Conservation (phyloP, 345 rosid genomes). For the Excoecaria agallocha region DNA sequence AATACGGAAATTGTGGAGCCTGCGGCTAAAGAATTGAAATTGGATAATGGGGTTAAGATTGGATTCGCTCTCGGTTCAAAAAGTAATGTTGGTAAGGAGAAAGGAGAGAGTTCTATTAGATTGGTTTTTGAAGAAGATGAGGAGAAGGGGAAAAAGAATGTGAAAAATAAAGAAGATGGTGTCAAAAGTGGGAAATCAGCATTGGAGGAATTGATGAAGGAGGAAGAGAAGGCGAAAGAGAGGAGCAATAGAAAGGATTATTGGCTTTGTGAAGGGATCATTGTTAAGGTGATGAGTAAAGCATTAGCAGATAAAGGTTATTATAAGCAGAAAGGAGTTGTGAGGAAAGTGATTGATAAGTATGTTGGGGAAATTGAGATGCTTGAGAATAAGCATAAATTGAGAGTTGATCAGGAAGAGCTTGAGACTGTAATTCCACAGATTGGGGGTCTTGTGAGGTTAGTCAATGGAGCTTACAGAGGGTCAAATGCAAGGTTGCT, state of each 20-base stretch:
- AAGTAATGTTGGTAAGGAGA: slow-evolving; percentile 38
- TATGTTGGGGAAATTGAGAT: slow-evolving; percentile 88
- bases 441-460: slow-evolving; percentile 68
- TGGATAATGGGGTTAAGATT: slow-evolving; percentile 62
- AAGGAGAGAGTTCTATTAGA: slow-evolving; percentile 42
- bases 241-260: slow-evolving; percentile 78
- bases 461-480: slow-evolving; percentile 89
- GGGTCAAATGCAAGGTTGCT: slow-evolving; percentile 74
- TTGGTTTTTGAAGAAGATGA: slow-evolving; percentile 59
- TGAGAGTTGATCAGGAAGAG: slow-evolving; percentile 94
- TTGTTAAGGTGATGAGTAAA: slow-evolving; percentile 91
- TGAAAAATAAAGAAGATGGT: slow-evolving; percentile 26
- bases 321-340: slow-evolving; percentile 83
- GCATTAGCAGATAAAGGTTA: slow-evolving; percentile 75
- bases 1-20: slow-evolving; percentile 7
- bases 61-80: slow-evolving; percentile 67
- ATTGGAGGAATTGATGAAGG: slow-evolving; percentile 85
- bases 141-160: slow-evolving; percentile 33
- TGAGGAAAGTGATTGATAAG: slow-evolving; percentile 76
- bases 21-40: slow-evolving; percentile 36
- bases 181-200: slow-evolving; percentile 50
- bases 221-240: slow-evolving; percentile 84
- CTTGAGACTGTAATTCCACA: slow-evolving; percentile 94
- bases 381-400: slow-evolving; percentile 68
- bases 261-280: slow-evolving; percentile 77